phyloP scores from a whole-genome alignment of 1,139 yeast species.

The Protomyces pachydermus region DNA sequence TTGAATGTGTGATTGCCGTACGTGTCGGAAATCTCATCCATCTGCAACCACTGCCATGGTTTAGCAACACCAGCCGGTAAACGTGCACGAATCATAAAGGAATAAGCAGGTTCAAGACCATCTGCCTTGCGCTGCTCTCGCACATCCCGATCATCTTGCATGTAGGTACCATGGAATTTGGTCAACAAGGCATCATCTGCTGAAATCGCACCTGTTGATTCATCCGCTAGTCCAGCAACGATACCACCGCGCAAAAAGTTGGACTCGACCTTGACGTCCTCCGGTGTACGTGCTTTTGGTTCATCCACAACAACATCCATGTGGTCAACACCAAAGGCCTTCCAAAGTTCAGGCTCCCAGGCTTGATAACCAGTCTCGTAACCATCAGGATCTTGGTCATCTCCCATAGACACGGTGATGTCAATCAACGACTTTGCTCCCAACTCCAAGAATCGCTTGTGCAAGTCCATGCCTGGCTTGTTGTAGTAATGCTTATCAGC shows the following conservation, averaged over 20 bases:
- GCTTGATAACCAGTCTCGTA: slow-evolving; percentile 79
- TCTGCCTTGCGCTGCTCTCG: slow-evolving; percentile 87
- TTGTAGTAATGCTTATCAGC: slow-evolving; percentile 60
- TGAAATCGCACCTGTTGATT: slow-evolving; percentile 82
- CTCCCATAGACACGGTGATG: slow-evolving; percentile 85
- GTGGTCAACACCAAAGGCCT: slow-evolving; percentile 78
- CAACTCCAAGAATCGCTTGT: slow-evolving; percentile 66
- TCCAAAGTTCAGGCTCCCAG: slow-evolving; percentile 87
- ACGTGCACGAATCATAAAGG: slow-evolving; percentile 94
- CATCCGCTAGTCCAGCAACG: slow-evolving; percentile 76
- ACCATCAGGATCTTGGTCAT: slow-evolving; percentile 77
- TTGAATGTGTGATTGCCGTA: slow-evolving; percentile 93
- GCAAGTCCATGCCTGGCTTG: slow-evolving; percentile 77
- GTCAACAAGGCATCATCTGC: slow-evolving; percentile 94
- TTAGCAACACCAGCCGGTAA: slow-evolving; percentile 89
- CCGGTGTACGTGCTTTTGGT: slow-evolving; percentile 92
- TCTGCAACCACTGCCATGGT: slow-evolving; percentile 79
- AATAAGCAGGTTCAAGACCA: slow-evolving; percentile 91
- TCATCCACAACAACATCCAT: slow-evolving; percentile 76
- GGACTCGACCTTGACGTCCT: slow-evolving; percentile 86
- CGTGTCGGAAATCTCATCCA: slow-evolving; percentile 74
- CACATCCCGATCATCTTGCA: slow-evolving; percentile 97
- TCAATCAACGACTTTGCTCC: slow-evolving; percentile 72
- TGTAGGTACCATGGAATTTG: slow-evolving; percentile 95
- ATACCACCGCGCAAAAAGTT: slow-evolving; percentile 90